phyloP scores from a whole-genome alignment of 108 stramenopile species.

The Pseudonitzschia pungens region DNA sequence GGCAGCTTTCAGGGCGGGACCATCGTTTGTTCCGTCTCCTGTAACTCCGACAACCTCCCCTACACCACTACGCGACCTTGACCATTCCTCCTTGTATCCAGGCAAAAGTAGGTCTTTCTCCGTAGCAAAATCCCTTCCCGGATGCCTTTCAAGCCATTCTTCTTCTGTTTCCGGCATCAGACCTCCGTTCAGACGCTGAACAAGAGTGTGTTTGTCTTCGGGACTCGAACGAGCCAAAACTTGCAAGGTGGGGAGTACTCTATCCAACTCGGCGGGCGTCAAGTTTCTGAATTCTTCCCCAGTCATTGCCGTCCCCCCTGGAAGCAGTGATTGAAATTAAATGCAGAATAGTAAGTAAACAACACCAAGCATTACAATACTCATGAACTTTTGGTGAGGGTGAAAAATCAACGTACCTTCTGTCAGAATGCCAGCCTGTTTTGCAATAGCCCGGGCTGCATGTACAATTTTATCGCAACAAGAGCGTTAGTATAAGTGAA shows the following conservation, averaged over 20 bases:
- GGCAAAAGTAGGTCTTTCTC: conserved; percentile 65
- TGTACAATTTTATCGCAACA: background rate
- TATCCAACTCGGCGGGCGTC: conserved; percentile 69
- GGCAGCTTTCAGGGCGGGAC: conserved; percentile 95
- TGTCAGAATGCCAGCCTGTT: conserved; percentile 86
- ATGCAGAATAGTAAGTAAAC: conserved; percentile 32
- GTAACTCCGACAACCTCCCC: conserved; percentile 96
- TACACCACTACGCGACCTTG: conserved; percentile 45
- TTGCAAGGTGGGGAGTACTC: conserved; percentile 73
- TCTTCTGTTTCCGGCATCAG: conserved; percentile 66
- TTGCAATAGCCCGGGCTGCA: conserved; percentile 77
- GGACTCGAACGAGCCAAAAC: conserved; percentile 95
- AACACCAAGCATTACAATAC: conserved; percentile 22
- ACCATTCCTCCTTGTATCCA: conserved; percentile 75
- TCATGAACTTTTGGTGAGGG: background rate
- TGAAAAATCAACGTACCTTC: conserved; percentile 40
- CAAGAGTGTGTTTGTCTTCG: conserved; percentile 93
- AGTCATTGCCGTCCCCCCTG: conserved; percentile 74
- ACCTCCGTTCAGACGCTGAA: conserved; percentile 85
- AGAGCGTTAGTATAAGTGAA: too few relatives aligned
- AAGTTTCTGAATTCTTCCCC: conserved; percentile 80
- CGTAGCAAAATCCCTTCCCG: conserved; percentile 53
- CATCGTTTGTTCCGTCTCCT: conserved; percentile 98
- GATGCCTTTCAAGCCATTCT: conserved; percentile 59
- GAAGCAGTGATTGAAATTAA: background rate